phyloP scores from a whole-genome alignment of 2,329 filamentous ascomycete species.

The Helotiales sp. region DNA sequence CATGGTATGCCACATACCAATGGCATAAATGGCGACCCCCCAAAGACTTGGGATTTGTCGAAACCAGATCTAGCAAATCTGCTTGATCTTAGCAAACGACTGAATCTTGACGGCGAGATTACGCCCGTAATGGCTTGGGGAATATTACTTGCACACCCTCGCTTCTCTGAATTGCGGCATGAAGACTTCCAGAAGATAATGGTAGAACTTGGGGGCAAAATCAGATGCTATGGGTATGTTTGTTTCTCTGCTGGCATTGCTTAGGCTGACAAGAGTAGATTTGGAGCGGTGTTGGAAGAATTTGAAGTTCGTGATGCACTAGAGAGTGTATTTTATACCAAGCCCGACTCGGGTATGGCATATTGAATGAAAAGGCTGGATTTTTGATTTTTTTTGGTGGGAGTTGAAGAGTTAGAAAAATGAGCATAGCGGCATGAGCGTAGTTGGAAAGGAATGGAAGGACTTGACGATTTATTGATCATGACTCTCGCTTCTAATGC shows the following conservation, averaged over 20 bases:
- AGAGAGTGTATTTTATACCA: slow-evolving; percentile 32
- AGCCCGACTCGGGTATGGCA: slow-evolving; percentile 19
- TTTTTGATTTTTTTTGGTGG: background rate
- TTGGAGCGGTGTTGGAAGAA: slow-evolving; percentile 69
- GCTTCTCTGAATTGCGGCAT: slow-evolving; percentile 63
- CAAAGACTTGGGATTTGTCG: slow-evolving; percentile 75
- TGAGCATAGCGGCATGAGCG: background rate
- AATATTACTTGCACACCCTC: slow-evolving; percentile 71
- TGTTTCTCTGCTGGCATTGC: slow-evolving; percentile 1
- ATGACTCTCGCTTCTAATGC: background rate
- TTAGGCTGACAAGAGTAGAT: slow-evolving; percentile 43
- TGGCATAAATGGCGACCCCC: slow-evolving; percentile 11
- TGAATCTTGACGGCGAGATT: slow-evolving; percentile 86
- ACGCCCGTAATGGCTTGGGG: slow-evolving; percentile 96
- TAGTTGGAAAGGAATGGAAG: background rate
- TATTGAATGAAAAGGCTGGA: slow-evolving; percentile 1
- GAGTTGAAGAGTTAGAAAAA: background rate
- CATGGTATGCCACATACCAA: slow-evolving; percentile 28
- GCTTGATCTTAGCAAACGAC: slow-evolving; percentile 77
- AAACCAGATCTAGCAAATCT: slow-evolving; percentile 78
- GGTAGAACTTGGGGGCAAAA: slow-evolving; percentile 73
- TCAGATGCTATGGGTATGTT: slow-evolving; percentile 88
- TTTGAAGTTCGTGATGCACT: slow-evolving; percentile 51
- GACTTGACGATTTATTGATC: background rate
- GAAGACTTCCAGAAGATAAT: slow-evolving; percentile 73